A percentile compares a stretch with the other conserved stretches of the same genome.
These are phyloP conservation scores for Mucor circinelloides DNA, from an alignment of 371 early-diverging fungal species.

Conservation along the genomic window DNA sequence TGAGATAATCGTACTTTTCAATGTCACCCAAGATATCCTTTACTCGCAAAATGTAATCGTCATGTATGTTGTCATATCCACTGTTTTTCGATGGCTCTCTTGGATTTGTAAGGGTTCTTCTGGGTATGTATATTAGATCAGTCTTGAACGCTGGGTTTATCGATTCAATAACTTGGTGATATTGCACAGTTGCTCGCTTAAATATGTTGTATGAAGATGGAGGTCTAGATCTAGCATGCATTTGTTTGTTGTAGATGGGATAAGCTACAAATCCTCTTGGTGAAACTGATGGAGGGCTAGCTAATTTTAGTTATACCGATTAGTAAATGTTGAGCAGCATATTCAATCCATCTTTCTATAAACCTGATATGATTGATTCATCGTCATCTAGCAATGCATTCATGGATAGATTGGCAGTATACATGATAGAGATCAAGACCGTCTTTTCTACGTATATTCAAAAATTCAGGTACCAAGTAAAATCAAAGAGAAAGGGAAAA, in stretches of 20 bases:
- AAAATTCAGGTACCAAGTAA: not conserved
- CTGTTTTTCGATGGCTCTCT: slow-evolving; percentile 26
- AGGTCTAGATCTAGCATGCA: not conserved
- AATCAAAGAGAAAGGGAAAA: not conserved
- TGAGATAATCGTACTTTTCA: not conserved
- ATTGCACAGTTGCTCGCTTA: slow-evolving; percentile 15
- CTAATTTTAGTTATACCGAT: slow-evolving; percentile 6
- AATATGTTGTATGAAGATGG: not conserved
- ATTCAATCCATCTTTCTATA: not conserved
- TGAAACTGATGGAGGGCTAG: slow-evolving; percentile 8
- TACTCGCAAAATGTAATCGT: slow-evolving; percentile 31
- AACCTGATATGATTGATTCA: not conserved
- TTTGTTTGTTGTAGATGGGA: not conserved
- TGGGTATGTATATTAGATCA: slow-evolving; percentile 17
- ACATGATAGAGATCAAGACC: not conserved
- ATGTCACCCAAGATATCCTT: slow-evolving; percentile 13
- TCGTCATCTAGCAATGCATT: not conserved
- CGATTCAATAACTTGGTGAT: slow-evolving; percentile 2
- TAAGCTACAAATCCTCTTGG: slow-evolving; percentile 9
- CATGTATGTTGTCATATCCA: slow-evolving; percentile 29
- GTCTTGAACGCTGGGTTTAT: slow-evolving; percentile 14
- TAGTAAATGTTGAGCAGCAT: not conserved
- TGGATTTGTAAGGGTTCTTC: slow-evolving; percentile 27
- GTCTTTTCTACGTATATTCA: not conserved
- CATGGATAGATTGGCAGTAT: not conserved